Evolutionary conservation across 2,329 filamentous ascomycete genomes (phyloP).

Genomic region (Lecanicillium sp.): DNA sequence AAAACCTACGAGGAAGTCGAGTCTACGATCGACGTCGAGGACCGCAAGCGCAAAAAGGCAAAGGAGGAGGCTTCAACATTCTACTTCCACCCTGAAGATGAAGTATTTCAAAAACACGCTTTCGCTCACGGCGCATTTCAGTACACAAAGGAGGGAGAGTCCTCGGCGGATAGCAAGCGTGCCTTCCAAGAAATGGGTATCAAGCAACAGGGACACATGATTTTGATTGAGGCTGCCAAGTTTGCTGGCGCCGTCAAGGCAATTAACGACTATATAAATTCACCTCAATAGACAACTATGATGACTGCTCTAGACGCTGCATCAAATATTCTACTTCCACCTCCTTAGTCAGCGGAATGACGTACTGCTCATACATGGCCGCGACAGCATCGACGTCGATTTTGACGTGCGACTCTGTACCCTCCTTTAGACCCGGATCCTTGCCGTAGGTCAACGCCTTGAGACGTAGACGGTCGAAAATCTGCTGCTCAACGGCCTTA

Average conservation of each 20-base stretch:
- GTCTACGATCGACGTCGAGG: constrained; percentile 65
- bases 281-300: constrained; percentile 31
- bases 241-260: constrained; percentile 70
- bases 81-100: constrained; percentile 95
- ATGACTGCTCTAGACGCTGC: constrained; percentile 61
- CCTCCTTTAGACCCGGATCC: constrained; percentile 61
- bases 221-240: constrained; percentile 73
- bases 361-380: constrained; percentile 81
- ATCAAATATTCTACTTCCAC: constrained; percentile 98
- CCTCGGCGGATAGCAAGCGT: constrained; percentile 80
- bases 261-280: constrained; percentile 63
- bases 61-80: constrained; percentile 56
- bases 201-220: constrained; percentile 73
- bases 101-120: constrained; percentile 73
- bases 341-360: constrained; percentile 95
- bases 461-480: constrained; percentile 74
- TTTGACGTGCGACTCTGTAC: constrained; percentile 56
- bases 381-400: constrained; percentile 91
- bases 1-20: constrained; percentile 88
- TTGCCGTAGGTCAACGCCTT: constrained; percentile 93
- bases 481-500: constrained; percentile 78
- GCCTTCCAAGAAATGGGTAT: constrained; percentile 93
- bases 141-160: constrained; percentile 74
- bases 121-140: constrained; percentile 61
- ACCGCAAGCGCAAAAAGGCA: constrained; percentile 54